A percentile compares a stretch with the other conserved stretches of the same genome.
Evolutionary conservation across 495 filamentous ascomycete genomes (phyloP).

Genomic region (Daldinia decipiens): DNA sequence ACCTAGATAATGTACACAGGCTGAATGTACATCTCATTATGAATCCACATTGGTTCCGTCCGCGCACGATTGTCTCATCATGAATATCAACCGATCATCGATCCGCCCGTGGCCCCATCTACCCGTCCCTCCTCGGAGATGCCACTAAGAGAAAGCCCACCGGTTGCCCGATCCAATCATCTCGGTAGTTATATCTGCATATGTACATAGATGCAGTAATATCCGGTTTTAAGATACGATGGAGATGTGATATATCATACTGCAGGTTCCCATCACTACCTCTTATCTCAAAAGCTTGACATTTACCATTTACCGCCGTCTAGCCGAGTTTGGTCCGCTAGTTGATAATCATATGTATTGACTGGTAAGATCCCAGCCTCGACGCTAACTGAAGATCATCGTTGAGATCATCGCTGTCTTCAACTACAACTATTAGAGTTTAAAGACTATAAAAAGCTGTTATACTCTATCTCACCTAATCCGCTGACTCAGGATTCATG

Average conservation of each 20-base stretch:
- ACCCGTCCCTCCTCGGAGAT: constrained; percentile 29
- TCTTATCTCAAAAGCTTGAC: constrained; percentile 4
- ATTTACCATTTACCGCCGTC: constrained; percentile 21
- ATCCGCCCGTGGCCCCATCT: not conserved
- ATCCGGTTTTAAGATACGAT: constrained; percentile 16
- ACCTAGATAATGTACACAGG: no score
- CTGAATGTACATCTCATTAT: not conserved
- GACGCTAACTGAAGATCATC: not conserved
- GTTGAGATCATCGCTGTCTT: not conserved
- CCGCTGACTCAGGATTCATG: not conserved
- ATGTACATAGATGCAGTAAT: constrained; percentile 12
- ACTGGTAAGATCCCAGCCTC: not conserved
- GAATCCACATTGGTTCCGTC: constrained; percentile 3
- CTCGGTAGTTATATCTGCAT: constrained; percentile 15
- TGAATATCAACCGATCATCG: not conserved
- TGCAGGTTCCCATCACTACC: constrained; percentile 3
- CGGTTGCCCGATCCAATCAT: constrained; percentile 28
- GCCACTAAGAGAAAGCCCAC: constrained; percentile 13
- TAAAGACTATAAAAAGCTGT: not conserved
- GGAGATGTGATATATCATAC: constrained; percentile 33
- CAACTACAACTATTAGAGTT: not conserved
- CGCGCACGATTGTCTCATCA: not conserved
- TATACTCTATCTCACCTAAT: not conserved
- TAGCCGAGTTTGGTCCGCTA: constrained; percentile 14
- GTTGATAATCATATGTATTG: not conserved